phyloP scores from a whole-genome alignment of 139 green algal genomes.

The Haematococcus sp. region DNA sequence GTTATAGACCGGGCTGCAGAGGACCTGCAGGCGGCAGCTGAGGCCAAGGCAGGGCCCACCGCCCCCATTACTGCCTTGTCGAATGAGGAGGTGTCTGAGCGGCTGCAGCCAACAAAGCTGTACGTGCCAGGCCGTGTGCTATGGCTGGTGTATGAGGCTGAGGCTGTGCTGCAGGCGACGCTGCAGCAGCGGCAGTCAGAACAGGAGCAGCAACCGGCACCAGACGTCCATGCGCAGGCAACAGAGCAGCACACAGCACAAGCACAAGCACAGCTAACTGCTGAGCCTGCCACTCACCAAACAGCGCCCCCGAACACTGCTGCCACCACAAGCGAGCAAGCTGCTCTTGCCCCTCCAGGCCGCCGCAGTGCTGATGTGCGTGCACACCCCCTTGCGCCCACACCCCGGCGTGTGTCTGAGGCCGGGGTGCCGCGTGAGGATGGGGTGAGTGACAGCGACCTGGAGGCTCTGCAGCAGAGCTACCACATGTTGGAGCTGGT shows the following conservation, averaged over 20 bases:
- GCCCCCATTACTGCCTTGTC: background rate
- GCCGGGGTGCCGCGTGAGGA: no score
- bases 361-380: no score
- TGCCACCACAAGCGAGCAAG: no score
- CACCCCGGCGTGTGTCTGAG: no score
- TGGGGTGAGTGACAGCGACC: no score
- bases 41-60: no score
- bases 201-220: background rate
- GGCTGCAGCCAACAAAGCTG: background rate
- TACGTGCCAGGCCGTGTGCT: slow-evolving; percentile 12
- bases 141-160: slow-evolving; percentile 7
- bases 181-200: background rate
- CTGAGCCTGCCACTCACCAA: background rate
- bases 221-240: background rate
- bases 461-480: background rate
- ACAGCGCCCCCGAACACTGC: background rate
- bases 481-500: background rate
- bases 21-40: no score
- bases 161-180: background rate
- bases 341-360: no score
- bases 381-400: no score
- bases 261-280: background rate
- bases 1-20: no score
- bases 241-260: slow-evolving; percentile 1
- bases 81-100: background rate